Conservation (phyloP, 305 asterid genomes). For the Nicotiana rustica region DNA sequence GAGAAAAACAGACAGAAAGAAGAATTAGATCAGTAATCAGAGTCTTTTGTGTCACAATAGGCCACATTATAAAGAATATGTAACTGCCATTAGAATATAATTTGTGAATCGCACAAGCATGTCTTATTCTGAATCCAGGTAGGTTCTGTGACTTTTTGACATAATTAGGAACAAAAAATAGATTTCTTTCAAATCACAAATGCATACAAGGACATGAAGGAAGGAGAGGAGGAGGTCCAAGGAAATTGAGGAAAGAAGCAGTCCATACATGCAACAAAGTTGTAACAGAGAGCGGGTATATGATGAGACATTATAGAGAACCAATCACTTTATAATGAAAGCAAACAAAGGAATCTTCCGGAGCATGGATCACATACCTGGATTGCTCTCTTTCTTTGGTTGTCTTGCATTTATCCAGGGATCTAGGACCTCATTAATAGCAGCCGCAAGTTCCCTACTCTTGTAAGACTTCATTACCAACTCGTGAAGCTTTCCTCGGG, state of each 20-base stretch:
- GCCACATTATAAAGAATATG: slow-evolving; percentile 10
- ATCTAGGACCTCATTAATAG: slow-evolving; percentile 96
- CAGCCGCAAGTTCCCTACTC: slow-evolving; percentile 99
- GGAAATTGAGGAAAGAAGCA: not conserved
- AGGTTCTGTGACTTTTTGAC: slow-evolving; percentile 1
- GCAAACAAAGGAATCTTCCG: not conserved
- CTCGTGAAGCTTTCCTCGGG: slow-evolving; percentile 97
- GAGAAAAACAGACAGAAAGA: slow-evolving; percentile 18
- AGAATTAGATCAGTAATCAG: not conserved
- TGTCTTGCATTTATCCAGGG: slow-evolving; percentile 96
- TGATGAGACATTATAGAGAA: slow-evolving; percentile 14
- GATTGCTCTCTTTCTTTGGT: slow-evolving; percentile 82
- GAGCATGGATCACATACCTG: slow-evolving; percentile 55
- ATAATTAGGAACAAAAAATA: slow-evolving; percentile 26
- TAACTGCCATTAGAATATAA: slow-evolving; percentile 3
- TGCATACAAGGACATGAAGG: not conserved
- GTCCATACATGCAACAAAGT: not conserved
- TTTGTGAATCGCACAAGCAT: not conserved
- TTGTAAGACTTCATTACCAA: slow-evolving; percentile 97
- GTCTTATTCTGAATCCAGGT: slow-evolving; percentile 26
- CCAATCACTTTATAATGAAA: not conserved
- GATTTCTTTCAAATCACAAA: slow-evolving; percentile 8
- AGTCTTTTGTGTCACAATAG: not conserved
- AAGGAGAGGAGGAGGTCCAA: slow-evolving; percentile 16
- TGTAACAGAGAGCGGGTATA: not conserved